A percentile compares a stretch with the other conserved stretches of the same genome.
phyloP scores from a whole-genome alignment of 23 red algal species.

The Gracilaria gracilis region DNA sequence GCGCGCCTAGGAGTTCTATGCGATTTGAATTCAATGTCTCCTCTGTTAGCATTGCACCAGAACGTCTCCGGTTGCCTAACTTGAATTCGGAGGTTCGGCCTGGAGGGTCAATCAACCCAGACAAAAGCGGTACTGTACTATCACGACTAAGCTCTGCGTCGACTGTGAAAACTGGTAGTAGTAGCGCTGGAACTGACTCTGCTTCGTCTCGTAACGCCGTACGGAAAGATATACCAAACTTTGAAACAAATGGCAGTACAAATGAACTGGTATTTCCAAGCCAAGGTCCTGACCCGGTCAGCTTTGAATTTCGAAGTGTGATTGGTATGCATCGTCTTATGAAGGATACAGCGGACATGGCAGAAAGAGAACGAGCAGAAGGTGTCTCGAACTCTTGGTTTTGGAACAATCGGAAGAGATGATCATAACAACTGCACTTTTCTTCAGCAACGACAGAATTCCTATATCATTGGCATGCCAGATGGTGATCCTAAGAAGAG shows the following conservation, averaged over 20 bases:
- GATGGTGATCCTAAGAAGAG: neutral
- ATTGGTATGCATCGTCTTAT: conserved; percentile 46
- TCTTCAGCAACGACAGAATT: neutral
- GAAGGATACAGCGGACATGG: conserved; percentile 42
- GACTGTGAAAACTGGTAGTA: conserved; percentile 57
- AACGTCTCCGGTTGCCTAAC: neutral
- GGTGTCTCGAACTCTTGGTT: conserved; percentile 20
- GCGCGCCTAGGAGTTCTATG: neutral
- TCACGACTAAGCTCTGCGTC: conserved; percentile 64
- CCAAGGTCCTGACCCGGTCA: conserved; percentile 7
- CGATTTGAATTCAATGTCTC: conserved; percentile 61
- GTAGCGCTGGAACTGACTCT: conserved; percentile 35
- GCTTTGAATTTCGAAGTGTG: conserved; percentile 37
- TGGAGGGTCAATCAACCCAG: neutral
- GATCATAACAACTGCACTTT: neutral
- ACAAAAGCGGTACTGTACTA: conserved; percentile 45
- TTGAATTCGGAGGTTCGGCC: conserved; percentile 3
- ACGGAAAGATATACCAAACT: neutral
- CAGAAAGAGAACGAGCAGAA: conserved; percentile 20
- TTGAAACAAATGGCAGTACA: neutral
- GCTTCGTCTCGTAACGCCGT: conserved; percentile 17
- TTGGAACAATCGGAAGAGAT: conserved; percentile 36
- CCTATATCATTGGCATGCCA: neutral
- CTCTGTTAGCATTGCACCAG: conserved; percentile 50
- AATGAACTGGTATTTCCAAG: neutral